Percentiles rank a stretch among this genome's conserved stretches.
phyloP scores from a whole-genome alignment of 495 filamentous ascomycete species.

The Penicilliopsis zonata region DNA sequence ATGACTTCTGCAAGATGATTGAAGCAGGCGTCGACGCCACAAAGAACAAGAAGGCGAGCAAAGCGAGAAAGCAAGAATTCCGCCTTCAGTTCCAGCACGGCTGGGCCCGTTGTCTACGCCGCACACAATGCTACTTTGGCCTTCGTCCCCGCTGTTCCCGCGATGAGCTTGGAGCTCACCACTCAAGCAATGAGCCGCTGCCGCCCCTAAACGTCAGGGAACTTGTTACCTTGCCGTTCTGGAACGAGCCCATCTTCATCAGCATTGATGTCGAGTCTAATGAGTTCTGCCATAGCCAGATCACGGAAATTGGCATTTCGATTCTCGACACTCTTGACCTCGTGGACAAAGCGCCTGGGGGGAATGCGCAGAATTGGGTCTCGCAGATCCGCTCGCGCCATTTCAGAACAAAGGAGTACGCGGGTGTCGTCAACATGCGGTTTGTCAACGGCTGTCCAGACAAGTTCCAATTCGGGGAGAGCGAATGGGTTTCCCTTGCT shows the following conservation, averaged over 20 bases:
- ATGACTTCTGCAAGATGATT: conserved; percentile 34
- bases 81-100: conserved; percentile 30
- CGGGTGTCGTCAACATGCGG: conserved; percentile 45
- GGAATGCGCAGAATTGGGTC: conserved; percentile 50
- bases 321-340: conserved; percentile 62
- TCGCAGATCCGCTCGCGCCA: conserved; percentile 55
- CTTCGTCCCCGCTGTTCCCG: conserved; percentile 25
- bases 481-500: conserved; percentile 28
- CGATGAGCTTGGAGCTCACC: conserved; percentile 4
- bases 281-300: conserved; percentile 44
- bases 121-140: conserved; percentile 58
- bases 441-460: conserved; percentile 62
- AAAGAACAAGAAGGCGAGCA: conserved; percentile 31
- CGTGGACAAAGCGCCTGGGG: conserved; percentile 41
- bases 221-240: conserved; percentile 33
- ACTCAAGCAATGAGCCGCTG: conserved; percentile 8
- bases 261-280: conserved; percentile 74
- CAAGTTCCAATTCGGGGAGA: conserved; percentile 61
- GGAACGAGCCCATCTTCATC: conserved; percentile 54
- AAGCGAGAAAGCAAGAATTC: conserved; percentile 39
- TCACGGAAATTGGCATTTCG: conserved; percentile 83
- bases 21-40: conserved; percentile 25
- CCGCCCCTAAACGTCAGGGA: conserved; percentile 18
- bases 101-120: conserved; percentile 40
- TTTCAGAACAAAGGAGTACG: conserved; percentile 61